phyloP scores from a whole-genome alignment of 345 rosid species.

The Salix brachista region DNA sequence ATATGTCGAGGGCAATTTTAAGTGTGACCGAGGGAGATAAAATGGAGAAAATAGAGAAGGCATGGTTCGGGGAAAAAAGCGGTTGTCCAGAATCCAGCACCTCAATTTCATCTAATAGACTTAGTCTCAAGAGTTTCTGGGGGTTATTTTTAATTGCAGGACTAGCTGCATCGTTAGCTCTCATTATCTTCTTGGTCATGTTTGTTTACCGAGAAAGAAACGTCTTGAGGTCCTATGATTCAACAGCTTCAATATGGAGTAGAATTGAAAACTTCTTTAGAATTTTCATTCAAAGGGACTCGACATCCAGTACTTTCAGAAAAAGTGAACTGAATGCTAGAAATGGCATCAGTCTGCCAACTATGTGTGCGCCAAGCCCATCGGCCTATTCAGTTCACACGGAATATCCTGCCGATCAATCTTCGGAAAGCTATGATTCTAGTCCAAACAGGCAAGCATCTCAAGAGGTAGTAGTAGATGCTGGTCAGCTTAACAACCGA shows the following conservation, averaged over 20 bases:
- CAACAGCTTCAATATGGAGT: background rate
- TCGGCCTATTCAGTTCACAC: background rate
- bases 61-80: constrained; percentile 10
- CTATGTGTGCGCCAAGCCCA: background rate
- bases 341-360: background rate
- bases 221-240: background rate
- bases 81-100: constrained; percentile 10
- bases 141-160: constrained; percentile 26
- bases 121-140: constrained; percentile 21
- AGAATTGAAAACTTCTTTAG: constrained; percentile 1
- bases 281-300: constrained; percentile 16
- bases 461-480: background rate
- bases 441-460: background rate
- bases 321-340: background rate
- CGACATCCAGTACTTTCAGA: constrained; percentile 8
- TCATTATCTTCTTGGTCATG: background rate
- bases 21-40: constrained; percentile 17
- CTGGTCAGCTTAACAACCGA: background rate
- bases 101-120: constrained; percentile 10
- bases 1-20: constrained; percentile 23
- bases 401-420: background rate
- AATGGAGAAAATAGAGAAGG: constrained; percentile 11
- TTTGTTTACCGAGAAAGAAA: constrained; percentile 14
- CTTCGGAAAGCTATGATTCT: background rate
- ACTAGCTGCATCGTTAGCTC: constrained; percentile 6